Conservation (phyloP, 768 basidiomycete genomes). For the Lactifluus pinguis region DNA sequence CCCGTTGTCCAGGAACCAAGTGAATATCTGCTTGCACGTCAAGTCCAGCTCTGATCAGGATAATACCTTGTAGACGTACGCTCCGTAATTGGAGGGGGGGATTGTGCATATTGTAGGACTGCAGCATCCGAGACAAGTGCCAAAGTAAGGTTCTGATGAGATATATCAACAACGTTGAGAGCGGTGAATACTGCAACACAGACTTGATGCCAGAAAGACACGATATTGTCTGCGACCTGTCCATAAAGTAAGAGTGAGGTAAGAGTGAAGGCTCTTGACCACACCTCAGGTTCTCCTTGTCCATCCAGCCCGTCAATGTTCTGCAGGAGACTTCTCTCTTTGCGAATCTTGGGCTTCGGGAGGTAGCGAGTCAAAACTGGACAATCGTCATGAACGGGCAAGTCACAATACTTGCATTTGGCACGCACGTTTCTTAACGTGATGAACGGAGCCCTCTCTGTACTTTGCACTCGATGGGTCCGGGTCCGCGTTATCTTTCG, state of each 20-base stretch:
- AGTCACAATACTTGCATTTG: slow-evolving; percentile 4
- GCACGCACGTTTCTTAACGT: slow-evolving; percentile 63
- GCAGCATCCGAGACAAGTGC: slow-evolving; percentile 71
- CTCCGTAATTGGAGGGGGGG: slow-evolving; percentile 53
- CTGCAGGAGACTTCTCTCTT: slow-evolving; percentile 71
- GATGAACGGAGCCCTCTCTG: slow-evolving; percentile 49
- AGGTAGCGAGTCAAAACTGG: slow-evolving; percentile 83
- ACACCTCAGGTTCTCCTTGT: slow-evolving; percentile 45
- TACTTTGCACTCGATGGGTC: slow-evolving; percentile 50
- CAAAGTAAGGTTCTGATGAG: slow-evolving; percentile 70
- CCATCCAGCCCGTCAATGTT: slow-evolving; percentile 31
- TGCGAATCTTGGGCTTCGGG: slow-evolving; percentile 60
- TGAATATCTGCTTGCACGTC: slow-evolving; percentile 43
- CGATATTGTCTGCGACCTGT: slow-evolving; percentile 31
- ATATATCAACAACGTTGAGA: slow-evolving; percentile 3
- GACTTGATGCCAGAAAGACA: slow-evolving; percentile 80
- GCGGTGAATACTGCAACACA: slow-evolving; percentile 16
- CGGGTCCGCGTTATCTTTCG: slow-evolving; percentile 54
- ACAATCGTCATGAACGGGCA: neutral
- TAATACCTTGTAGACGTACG: slow-evolving; percentile 37
- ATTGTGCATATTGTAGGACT: slow-evolving; percentile 40
- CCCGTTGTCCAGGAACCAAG: slow-evolving; percentile 49
- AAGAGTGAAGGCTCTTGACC: slow-evolving; percentile 5
- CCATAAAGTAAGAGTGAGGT: neutral
- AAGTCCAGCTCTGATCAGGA: slow-evolving; percentile 10